Evolutionary conservation across 108 stramenopile genomes (phyloP), one percentile per base, ranked within the genome.

Genomic region (Heterococcus sp.): DNA sequence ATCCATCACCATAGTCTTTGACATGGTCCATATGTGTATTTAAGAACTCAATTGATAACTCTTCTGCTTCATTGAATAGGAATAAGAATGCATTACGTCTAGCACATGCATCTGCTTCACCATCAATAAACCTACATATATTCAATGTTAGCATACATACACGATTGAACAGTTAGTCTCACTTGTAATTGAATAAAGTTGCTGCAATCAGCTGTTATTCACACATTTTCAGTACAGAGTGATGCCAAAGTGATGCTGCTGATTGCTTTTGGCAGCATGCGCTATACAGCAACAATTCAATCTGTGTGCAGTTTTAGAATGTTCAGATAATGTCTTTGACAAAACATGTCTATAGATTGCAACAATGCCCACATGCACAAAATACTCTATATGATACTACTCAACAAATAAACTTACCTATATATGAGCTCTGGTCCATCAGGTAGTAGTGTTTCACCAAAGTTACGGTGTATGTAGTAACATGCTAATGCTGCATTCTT

Each of bases 81-180:
- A 99, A 97, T 70, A 98, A 88, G 87, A 99, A 99, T 65, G 98
- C 98, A 87, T 96, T 99, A 66, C 97, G 93, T 37, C 97, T 88
- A 31, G 96, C 91, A 29, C 92, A 90, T 34, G 92, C 78, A 88
- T 99, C 98, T 28, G 93, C 92, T 76, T 98, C 98, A 11, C 76
- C 73, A 32, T 83, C 76, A 34, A 99, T 90, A 69, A 97, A 84
- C 21, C 76, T 69, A 34, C 46, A 58, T 58, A 58, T 58, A 58
- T 58, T 21, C 46, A 58, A 58, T 58, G 46, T 21, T 58, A 58
- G n/a, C n/a, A n/a, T n/a, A n/a, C n/a, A n/a, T n/a, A n/a, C n/a
- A n/a, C n/a, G n/a, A n/a, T n/a, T n/a, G n/a, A n/a, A n/a, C n/a
- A n/a, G n/a, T n/a, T n/a, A n/a, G n/a, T n/a, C n/a, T n/a, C n/a